A percentile compares a stretch with the other conserved stretches of the same genome.
Conservation (phyloP, 805 yeast genomes). For the Metschnikowia corniflorae region DNA sequence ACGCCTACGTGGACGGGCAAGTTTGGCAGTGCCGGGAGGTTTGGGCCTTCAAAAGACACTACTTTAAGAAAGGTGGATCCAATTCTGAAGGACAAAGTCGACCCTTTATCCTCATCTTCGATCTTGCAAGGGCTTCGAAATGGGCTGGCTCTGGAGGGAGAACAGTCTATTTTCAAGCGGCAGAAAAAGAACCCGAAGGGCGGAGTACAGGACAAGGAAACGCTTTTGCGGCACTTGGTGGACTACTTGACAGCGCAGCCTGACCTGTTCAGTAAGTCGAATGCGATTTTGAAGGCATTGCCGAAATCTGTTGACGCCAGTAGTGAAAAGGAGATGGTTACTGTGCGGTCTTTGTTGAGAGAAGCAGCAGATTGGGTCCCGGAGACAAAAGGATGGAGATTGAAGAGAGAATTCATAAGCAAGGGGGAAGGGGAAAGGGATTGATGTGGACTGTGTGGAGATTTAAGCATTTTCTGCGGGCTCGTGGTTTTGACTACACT, state of each 20-base stretch:
- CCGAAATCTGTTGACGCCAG: conserved; percentile 15
- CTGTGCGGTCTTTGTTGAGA: conserved; percentile 64
- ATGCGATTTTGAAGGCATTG: conserved; percentile 42
- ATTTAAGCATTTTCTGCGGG: too few relatives aligned
- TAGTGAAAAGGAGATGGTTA: conserved; percentile 50
- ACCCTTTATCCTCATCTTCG: conserved; percentile 40
- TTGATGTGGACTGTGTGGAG: too few relatives aligned
- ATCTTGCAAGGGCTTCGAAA: conserved; percentile 48
- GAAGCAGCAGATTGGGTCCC: conserved; percentile 67
- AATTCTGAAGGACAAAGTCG: background rate
- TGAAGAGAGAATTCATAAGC: conserved; percentile 46
- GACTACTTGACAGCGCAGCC: conserved; percentile 34
- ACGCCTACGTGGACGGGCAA: conserved; percentile 96
- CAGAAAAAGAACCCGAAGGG: background rate
- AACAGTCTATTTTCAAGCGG: background rate
- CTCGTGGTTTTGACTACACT: too few relatives aligned
- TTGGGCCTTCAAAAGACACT: conserved; percentile 24
- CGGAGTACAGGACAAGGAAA: conserved; percentile 2
- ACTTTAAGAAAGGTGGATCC: background rate
- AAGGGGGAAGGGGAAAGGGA: too few relatives aligned
- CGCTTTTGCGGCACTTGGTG: conserved; percentile 35
- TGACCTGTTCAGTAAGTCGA: conserved; percentile 45
- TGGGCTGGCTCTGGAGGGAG: conserved; percentile 31
- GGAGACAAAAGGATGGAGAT: conserved; percentile 57
- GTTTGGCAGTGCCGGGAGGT: conserved; percentile 79